Evolutionary conservation across 371 early-diverging fungal genomes (phyloP), one percentile per base, ranked within the genome.

Genomic region (Mortierella polycephala): DNA sequence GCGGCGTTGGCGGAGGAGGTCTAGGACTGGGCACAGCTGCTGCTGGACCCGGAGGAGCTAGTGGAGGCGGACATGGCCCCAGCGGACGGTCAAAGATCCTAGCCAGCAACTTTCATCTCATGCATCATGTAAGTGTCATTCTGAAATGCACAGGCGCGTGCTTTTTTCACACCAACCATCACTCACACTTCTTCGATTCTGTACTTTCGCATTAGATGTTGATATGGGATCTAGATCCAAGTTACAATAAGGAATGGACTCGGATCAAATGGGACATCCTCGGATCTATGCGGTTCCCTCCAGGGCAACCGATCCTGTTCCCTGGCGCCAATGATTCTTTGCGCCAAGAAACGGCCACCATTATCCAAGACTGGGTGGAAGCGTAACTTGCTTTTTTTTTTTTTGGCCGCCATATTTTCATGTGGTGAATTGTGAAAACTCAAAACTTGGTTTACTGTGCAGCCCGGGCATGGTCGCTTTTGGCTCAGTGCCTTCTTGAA

Each of bases 241-340:
- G 51, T 20, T 73, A 73, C 60, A 72, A 73, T n/a, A 12, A 52
- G 70, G 67, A 73, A 30, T 79, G 80, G 80, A 79, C 80, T 5
- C 45, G 49, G 18, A 79, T 79, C 66, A 79, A 79, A 23, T 69
- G 73, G 66, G 70, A 64, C 2, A 69, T 73, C 44, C 44, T 79
- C 41, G 73, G 80, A 5, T 59, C 69, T 20, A 79, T 79, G 80
- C 69, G 74, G 11, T 79, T 79, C 54, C 80, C 73, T 2, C 80
- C 73, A 23, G 80, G 80, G 13, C 80, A 73, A 41, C 80, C 80
- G 23, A 56, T 73, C 52, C 62, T 79, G 37, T 72, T 79, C 39
- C 80, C 80, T 49, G 77, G 77, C 9, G 80, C 73, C 12, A 64
- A 61, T 6, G 74, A 64, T 21, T 51, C 62, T 0, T 20, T 79